A percentile compares a stretch with the other conserved stretches of the same genome.
These are phyloP conservation scores for Escovopsis weberi DNA, from an alignment of 2,329 filamentous ascomycete genomes.

Conservation along the genomic window DNA sequence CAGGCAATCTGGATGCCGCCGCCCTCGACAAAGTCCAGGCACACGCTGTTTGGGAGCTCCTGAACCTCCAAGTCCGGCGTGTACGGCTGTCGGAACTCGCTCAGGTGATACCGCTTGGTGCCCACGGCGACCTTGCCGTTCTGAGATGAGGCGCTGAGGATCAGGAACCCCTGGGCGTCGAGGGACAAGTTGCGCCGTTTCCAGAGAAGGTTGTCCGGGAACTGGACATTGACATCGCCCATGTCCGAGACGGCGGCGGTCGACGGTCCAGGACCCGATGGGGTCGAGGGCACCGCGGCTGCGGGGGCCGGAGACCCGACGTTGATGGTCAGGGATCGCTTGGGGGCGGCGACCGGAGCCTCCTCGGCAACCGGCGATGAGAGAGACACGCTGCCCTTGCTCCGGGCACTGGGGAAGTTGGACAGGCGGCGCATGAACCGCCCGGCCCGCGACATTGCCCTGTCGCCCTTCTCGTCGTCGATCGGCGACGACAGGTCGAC, in stretches of 20 bases:
- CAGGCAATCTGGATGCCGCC: conserved; percentile 50
- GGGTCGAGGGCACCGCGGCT: background rate
- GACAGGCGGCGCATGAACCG: conserved; percentile 46
- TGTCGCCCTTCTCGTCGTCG: conserved; percentile 33
- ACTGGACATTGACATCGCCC: conserved; percentile 91
- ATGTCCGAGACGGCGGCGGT: conserved; percentile 48
- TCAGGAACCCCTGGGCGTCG: conserved; percentile 69
- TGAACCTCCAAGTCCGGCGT: conserved; percentile 82
- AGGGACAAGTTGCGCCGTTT: conserved; percentile 83
- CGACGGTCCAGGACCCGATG: background rate
- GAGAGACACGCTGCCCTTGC: conserved; percentile 28
- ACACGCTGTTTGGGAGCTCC: conserved; percentile 77
- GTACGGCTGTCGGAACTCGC: conserved; percentile 66
- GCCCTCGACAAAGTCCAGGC: conserved; percentile 45
- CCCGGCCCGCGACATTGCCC: conserved; percentile 36
- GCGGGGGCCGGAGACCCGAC: conserved; percentile 12
- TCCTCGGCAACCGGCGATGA: conserved; percentile 39
- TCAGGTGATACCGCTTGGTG: conserved; percentile 69
- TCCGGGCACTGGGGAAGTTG: conserved; percentile 33
- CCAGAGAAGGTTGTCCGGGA: conserved; percentile 91
- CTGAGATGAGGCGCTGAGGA: conserved; percentile 53
- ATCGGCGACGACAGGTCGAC: conserved; percentile 26
- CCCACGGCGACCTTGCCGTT: conserved; percentile 29
- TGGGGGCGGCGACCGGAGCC: conserved; percentile 14
- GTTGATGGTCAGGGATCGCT: conserved; percentile 3